Conservation (phyloP, 2,329 filamentous ascomycete species). For the Onygenales sp. region DNA sequence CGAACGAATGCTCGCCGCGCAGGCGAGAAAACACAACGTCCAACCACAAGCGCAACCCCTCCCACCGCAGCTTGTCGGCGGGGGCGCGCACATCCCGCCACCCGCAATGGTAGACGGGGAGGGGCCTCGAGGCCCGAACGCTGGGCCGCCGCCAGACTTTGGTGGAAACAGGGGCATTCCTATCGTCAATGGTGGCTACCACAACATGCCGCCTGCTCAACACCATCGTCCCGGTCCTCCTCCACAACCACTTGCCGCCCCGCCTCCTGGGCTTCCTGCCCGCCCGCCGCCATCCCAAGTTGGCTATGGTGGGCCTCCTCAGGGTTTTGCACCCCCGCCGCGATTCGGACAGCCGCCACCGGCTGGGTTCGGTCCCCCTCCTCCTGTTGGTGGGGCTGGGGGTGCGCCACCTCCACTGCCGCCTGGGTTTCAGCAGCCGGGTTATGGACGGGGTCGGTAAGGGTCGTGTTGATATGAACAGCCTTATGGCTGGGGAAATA, state of each 20-base stretch:
- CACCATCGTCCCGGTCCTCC: slow-evolving; percentile 48
- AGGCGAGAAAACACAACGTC: slow-evolving; percentile 91
- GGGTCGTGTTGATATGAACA: background rate
- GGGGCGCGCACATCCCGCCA: slow-evolving; percentile 30
- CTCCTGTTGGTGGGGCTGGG: slow-evolving; percentile 17
- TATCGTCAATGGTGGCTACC: slow-evolving; percentile 31
- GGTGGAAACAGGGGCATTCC: slow-evolving; percentile 30
- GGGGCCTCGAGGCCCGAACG: slow-evolving; percentile 20
- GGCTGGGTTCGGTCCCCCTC: slow-evolving; percentile 37
- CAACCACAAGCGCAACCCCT: slow-evolving; percentile 68
- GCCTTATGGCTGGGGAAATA: too few relatives aligned
- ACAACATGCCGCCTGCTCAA: slow-evolving; percentile 27
- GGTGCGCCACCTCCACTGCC: slow-evolving; percentile 24
- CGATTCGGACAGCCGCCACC: slow-evolving; percentile 34
- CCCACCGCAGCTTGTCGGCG: slow-evolving; percentile 60
- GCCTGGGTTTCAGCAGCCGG: slow-evolving; percentile 33
- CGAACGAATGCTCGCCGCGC: slow-evolving; percentile 79
- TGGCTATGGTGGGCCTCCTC: slow-evolving; percentile 56
- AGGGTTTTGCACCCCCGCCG: slow-evolving; percentile 29
- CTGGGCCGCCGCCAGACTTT: slow-evolving; percentile 23
- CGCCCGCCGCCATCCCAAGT: slow-evolving; percentile 60
- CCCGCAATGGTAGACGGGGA: slow-evolving; percentile 37
- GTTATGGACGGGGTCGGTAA: slow-evolving; percentile 30
- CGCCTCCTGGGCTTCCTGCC: slow-evolving; percentile 50
- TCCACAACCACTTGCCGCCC: slow-evolving; percentile 38